Conservation (phyloP, 331 rosid genomes). For the Pyrus hybrid region DNA sequence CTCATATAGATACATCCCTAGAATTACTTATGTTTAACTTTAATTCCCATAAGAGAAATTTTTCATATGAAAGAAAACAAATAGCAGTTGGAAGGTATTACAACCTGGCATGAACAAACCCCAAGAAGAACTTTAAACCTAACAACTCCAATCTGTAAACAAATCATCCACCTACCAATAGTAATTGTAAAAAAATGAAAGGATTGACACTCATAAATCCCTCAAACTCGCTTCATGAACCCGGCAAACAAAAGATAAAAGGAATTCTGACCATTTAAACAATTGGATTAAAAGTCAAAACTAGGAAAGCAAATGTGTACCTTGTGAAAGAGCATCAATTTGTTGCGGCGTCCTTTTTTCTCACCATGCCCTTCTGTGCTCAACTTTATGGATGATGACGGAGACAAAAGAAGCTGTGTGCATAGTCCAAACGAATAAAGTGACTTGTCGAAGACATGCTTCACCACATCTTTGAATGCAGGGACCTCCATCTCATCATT, state of each 20-base stretch:
- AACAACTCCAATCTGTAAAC: neutral
- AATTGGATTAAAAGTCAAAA: neutral
- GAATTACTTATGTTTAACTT: neutral
- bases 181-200: neutral
- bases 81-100: neutral
- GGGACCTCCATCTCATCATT: too few species aligned
- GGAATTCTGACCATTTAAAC: neutral
- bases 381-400: constrained; percentile 45
- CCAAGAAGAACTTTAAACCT: neutral
- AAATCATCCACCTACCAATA: neutral
- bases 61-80: neutral
- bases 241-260: neutral
- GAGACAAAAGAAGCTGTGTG: constrained; percentile 44
- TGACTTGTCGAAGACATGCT: constrained; percentile 68
- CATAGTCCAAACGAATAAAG: constrained; percentile 57
- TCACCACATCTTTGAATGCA: too few species aligned
- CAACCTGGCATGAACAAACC: neutral
- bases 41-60: neutral
- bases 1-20: neutral
- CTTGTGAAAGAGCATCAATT: constrained; percentile 55
- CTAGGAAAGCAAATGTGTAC: constrained; percentile 20
- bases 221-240: neutral
- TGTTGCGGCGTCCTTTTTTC: constrained; percentile 54
- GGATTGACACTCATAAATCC: neutral
- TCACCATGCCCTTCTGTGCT: constrained; percentile 71